Evolutionary conservation across 176 grass and related monocot species (phyloP).

Genomic region (Panicum miliaceum): DNA sequence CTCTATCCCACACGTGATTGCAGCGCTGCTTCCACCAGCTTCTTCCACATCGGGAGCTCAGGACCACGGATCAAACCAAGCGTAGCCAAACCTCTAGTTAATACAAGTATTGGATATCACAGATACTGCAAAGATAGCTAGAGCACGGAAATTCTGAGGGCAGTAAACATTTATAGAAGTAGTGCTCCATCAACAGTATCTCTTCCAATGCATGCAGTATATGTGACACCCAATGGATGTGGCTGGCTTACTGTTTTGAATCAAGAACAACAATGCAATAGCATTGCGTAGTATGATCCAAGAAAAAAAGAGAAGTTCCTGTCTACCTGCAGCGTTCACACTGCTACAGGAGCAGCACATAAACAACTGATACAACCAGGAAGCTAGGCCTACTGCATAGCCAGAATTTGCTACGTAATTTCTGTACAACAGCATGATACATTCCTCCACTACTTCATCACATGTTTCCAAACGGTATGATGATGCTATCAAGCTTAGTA

Average conservation of each 20-base stretch:
- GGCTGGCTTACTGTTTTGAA: not conserved
- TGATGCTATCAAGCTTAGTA: conserved; percentile 69
- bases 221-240: not conserved
- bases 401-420: conserved; percentile 3
- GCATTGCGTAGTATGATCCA: not conserved
- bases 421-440: not conserved
- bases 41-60: too few species aligned
- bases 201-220: not conserved
- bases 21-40: too few species aligned
- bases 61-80: too few species aligned
- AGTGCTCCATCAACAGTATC: too few species aligned
- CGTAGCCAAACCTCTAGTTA: too few species aligned
- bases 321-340: not conserved
- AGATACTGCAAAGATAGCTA: not conserved
- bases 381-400: not conserved
- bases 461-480: conserved; percentile 83
- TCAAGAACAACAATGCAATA: not conserved
- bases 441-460: conserved; percentile 14
- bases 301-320: not conserved
- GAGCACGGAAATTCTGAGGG: not conserved
- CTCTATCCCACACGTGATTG: too few species aligned
- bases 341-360: not conserved
- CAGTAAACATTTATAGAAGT: not conserved
- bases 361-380: not conserved
- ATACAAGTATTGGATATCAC: not conserved